Percentiles rank a stretch among this genome's conserved stretches.
phyloP scores from a whole-genome alignment of 2,329 filamentous ascomycete genomes.

The Myriosclerotinia curreyana region DNA sequence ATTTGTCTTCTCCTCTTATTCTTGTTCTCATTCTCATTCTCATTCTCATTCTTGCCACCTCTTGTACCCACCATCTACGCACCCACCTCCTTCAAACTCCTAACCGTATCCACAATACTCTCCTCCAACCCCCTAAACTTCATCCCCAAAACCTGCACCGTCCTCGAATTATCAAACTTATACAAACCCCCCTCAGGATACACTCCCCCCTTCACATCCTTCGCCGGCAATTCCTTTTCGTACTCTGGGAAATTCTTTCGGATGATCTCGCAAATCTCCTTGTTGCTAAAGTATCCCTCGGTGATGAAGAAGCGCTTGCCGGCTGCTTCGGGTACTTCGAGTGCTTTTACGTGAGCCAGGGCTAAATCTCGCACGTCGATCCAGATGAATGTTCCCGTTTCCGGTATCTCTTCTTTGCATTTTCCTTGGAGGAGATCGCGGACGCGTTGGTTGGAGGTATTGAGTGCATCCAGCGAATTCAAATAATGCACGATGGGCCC shows the following conservation, averaged over 20 bases:
- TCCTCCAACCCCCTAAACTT: constrained; percentile 57
- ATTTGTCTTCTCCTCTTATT: no score
- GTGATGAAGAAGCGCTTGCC: constrained; percentile 63
- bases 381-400: constrained; percentile 58
- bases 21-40: no score
- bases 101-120: constrained; percentile 58
- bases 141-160: constrained; percentile 55
- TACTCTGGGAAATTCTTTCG: constrained; percentile 54
- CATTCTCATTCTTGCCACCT: no score
- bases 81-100: constrained; percentile 37
- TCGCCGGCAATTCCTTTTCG: constrained; percentile 47
- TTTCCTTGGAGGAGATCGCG: constrained; percentile 61
- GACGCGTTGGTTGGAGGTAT: constrained; percentile 70
- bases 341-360: constrained; percentile 58
- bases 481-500: constrained; percentile 64
- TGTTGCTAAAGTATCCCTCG: constrained; percentile 59
- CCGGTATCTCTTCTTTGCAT: constrained; percentile 54
- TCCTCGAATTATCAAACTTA: constrained; percentile 54
- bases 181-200: constrained; percentile 46
- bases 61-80: no score
- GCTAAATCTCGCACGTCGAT: constrained; percentile 62
- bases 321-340: constrained; percentile 54
- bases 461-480: constrained; percentile 60
- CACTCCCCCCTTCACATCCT: constrained; percentile 41
- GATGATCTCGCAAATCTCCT: constrained; percentile 55